These are phyloP conservation scores for Trametes versicolor DNA, from an alignment of 1,284 basidiomycete species.

Conservation along the genomic window DNA sequence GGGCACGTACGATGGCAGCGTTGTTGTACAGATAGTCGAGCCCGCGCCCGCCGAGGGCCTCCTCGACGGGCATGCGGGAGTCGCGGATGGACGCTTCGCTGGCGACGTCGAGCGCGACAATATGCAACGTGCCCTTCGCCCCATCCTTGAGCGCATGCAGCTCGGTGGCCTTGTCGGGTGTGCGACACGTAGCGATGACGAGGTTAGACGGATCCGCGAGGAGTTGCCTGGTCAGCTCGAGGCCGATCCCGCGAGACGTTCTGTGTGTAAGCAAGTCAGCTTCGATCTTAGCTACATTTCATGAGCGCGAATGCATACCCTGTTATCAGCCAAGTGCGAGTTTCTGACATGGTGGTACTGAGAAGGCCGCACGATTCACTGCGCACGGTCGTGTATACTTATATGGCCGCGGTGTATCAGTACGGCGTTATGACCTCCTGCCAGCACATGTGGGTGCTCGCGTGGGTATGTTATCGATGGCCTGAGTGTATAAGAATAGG, in stretches of 20 bases:
- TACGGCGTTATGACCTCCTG: not conserved
- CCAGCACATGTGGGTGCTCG: not conserved
- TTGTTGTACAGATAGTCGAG: conserved; percentile 54
- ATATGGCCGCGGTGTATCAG: not conserved
- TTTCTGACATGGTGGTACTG: conserved; percentile 11
- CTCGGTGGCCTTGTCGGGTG: conserved; percentile 43
- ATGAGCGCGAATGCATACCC: conserved; percentile 8
- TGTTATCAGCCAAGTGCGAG: conserved; percentile 28
- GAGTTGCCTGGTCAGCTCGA: conserved; percentile 51
- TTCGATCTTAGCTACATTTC: not conserved
- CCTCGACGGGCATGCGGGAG: conserved; percentile 38
- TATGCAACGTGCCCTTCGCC: conserved; percentile 44
- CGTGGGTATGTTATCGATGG: not conserved
- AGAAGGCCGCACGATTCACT: not conserved
- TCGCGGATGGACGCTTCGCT: conserved; percentile 42
- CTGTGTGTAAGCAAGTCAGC: conserved; percentile 30
- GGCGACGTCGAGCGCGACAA: conserved; percentile 47
- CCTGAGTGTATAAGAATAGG: conserved; percentile 1
- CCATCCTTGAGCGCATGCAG: conserved; percentile 41
- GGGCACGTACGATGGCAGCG: conserved; percentile 46
- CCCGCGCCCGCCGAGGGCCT: conserved; percentile 42
- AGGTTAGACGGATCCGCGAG: conserved; percentile 44
- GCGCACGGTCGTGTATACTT: not conserved
- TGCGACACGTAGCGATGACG: conserved; percentile 52
- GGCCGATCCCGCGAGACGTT: conserved; percentile 53